Evolutionary conservation across 164 flowering plant genomes (phyloP).

Genomic region (Aristolochia californica): DNA sequence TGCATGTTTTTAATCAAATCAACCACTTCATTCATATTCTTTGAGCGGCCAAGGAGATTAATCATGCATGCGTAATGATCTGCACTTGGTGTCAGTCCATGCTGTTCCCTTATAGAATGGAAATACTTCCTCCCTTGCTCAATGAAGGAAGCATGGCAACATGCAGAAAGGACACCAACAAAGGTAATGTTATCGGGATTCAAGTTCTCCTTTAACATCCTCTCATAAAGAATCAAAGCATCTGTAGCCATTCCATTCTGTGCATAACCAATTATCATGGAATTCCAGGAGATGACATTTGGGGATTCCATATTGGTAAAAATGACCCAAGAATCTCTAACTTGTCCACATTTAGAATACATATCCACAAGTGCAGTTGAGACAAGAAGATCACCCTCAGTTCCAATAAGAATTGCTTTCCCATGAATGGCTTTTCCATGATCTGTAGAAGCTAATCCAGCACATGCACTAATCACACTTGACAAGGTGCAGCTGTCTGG

Average conservation of each 20-base stretch:
- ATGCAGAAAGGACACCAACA: constrained; percentile 39
- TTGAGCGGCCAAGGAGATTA: constrained; percentile 42
- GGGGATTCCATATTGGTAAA: constrained; percentile 27
- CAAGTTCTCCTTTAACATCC: constrained; percentile 29
- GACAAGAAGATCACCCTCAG: constrained; percentile 31
- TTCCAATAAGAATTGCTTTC: constrained; percentile 23
- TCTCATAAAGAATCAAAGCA: constrained; percentile 41
- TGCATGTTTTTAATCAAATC: constrained; percentile 33
- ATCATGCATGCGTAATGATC: constrained; percentile 59
- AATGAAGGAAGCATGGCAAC: constrained; percentile 27
- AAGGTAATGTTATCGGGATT: constrained; percentile 51
- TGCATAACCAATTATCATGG: constrained; percentile 29
- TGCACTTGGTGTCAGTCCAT: constrained; percentile 32
- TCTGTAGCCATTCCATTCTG: constrained; percentile 39
- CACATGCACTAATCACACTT: constrained; percentile 35
- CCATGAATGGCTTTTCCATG: constrained; percentile 41
- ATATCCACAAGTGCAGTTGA: constrained; percentile 48
- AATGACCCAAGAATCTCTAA: constrained; percentile 24
- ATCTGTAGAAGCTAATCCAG: constrained; percentile 32
- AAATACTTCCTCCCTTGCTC: constrained; percentile 36
- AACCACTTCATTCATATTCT: constrained; percentile 27
- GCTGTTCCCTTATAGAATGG: constrained; percentile 27
- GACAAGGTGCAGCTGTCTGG: constrained; percentile 41
- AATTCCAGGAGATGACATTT: constrained; percentile 33
- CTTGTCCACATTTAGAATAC: constrained; percentile 58